Evolutionary conservation across 2,329 filamentous ascomycete genomes (phyloP).

Genomic region (Fusarium sp.): DNA sequence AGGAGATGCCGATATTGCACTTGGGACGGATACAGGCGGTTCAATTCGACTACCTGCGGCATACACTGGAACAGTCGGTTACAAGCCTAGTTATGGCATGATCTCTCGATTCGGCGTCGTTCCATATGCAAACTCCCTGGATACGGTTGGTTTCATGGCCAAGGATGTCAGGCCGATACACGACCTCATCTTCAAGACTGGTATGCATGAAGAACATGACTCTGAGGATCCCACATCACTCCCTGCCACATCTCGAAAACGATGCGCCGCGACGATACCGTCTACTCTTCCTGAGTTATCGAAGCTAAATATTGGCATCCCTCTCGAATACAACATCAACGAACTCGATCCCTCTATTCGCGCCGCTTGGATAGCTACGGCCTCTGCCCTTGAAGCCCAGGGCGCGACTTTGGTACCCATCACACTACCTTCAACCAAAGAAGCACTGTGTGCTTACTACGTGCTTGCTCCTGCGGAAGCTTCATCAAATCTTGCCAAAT

Average conservation of each 20-base stretch:
- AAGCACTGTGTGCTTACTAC: conserved; percentile 93
- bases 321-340: conserved; percentile 85
- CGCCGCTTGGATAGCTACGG: conserved; percentile 73
- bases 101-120: conserved; percentile 88
- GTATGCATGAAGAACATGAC: conserved; percentile 68
- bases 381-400: conserved; percentile 67
- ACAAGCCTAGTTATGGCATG: conserved; percentile 92
- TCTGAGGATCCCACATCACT: conserved; percentile 80
- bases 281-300: conserved; percentile 42
- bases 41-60: conserved; percentile 89
- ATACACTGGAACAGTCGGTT: conserved; percentile 84
- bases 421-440: conserved; percentile 83
- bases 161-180: conserved; percentile 62
- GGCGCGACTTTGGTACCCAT: conserved; percentile 81
- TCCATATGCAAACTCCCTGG: conserved; percentile 91
- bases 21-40: conserved; percentile 95
- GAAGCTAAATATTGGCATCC: conserved; percentile 64
- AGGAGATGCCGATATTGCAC: conserved; percentile 68
- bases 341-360: conserved; percentile 80
- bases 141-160: conserved; percentile 85
- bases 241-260: conserved; percentile 62
- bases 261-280: conserved; percentile 52
- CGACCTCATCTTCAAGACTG: conserved; percentile 62
- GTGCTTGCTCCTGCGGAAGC: conserved; percentile 95
- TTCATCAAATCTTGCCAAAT: conserved; percentile 94